phyloP scores from a whole-genome alignment of 192 early-diverging fungal species.

The Backusella circina region DNA sequence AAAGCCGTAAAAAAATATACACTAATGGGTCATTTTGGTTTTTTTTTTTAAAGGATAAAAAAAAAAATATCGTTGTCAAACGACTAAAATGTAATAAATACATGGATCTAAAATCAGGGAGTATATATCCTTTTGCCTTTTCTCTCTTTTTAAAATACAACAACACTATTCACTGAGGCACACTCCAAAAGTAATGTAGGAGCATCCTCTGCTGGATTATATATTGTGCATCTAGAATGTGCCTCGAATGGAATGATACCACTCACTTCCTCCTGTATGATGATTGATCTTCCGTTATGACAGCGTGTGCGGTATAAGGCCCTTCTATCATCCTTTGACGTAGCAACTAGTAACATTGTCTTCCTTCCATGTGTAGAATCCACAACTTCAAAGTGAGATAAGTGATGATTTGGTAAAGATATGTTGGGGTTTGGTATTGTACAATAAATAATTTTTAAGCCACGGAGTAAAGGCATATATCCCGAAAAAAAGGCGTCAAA shows the following conservation, averaged over 20 bases:
- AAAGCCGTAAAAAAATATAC: not conserved
- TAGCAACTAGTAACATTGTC: not conserved
- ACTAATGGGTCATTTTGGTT: not conserved
- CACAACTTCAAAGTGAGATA: not conserved
- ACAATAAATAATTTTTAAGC: not conserved
- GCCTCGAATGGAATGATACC: not conserved
- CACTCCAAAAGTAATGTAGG: not conserved
- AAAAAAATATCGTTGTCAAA: not conserved
- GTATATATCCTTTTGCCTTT: not conserved
- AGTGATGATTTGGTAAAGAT: not conserved
- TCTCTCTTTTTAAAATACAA: not conserved
- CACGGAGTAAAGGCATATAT: not conserved
- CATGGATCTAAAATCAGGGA: too few species aligned
- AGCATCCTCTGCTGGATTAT: not conserved
- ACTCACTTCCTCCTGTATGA: not conserved
- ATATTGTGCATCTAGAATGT: not conserved
- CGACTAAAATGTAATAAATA: too few species aligned
- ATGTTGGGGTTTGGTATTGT: not conserved
- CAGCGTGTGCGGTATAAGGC: not conserved
- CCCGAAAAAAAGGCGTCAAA: not conserved
- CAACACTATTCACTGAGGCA: not conserved
- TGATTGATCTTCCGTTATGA: not conserved
- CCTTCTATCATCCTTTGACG: not conserved
- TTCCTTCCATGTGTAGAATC: not conserved
- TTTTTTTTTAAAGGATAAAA: not conserved